Evolutionary conservation across 163 green algal genomes (phyloP), one percentile per base, ranked within the genome.

Genomic region (Chlamydomonas reinhardtii): DNA sequence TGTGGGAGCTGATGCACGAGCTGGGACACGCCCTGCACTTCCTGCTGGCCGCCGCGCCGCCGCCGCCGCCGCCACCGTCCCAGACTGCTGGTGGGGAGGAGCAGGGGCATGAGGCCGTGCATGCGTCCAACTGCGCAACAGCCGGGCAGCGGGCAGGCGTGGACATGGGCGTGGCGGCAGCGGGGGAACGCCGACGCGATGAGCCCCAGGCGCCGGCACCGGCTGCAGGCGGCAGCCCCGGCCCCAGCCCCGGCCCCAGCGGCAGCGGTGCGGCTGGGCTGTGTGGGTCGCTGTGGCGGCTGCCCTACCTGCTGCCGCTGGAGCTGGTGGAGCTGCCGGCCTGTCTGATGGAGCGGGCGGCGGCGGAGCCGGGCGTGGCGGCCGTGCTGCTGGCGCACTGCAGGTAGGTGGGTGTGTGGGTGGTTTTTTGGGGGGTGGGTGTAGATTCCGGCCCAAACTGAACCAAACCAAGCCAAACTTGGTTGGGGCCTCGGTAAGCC

Each of bases 1-100:
- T 87, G 22, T 87, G 82, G 82, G 82, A 87, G 82, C 72, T 87
- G 37, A 43, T 87, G 27, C 82, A 87, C 37, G 82, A 87, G 72
- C 39, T 82, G 12, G 82, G 82, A 12, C 82, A 87, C 61, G 82
- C 72, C 5, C n/a, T 87, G 37, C 82, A 87, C 32, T 87, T 87
- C 59, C 39, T 68, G 31, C 72, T 87, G 39, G 71, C 72, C 9
- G 61, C 72, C 14, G 72, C 82, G 31, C 72, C 72, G n/a, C 61
- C 59, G 35, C 22, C 70, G 12, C 24, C 4, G 25, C 29, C 68
- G 52, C 32, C 69, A 12, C 24, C 37, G 65, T 2, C 65, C 11
- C 37, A 37, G 37, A 4, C 59, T n/a, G n/a, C n/a, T n/a, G n/a
- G n/a, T n/a, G n/a, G n/a, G n/a, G n/a, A n/a, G 56, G 11, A 72